Base-by-base conservation (phyloP, 1,284 basidiomycete species). In the Coniferiporia sulphurascens region DNA sequence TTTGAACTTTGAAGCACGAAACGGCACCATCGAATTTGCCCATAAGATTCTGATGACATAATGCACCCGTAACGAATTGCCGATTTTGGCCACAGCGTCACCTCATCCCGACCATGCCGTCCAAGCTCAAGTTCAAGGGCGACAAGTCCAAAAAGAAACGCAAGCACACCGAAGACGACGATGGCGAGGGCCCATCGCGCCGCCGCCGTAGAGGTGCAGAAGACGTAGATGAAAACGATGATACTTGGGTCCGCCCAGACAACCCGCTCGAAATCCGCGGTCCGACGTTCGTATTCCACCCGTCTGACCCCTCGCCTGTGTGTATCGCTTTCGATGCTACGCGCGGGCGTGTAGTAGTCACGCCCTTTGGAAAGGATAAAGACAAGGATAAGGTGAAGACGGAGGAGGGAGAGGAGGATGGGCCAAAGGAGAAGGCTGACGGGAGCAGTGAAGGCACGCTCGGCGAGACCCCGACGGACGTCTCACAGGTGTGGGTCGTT, bases 401-500 rank as follows among this genome's bases (percentile, higher is more conserved):
- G 69, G 82, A 83, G 62, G 79, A 49, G 19, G 56, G 79, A 62
- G 58, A 70, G 0, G 78, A 79, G 48, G 72, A 68, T 13, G 64
- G 62, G n/a, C 73, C 74, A 44, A 41, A 52, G 41, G 34, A 41
- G n/a, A 19, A 35, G 58, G 34, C 27, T 54, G 56, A 62, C 60
- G 15, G 61, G n/a, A 50, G 60, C 48, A 56, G 43, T 9, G 49
- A 48, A 22, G 46, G 48, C 13, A 17, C 52, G 21, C 51, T 61
- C 17, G 50, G 64, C 73, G 15, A 70, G 74, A 12, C 65, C 46
- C 91, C 91, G 10, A 82, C 82, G 0, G 91, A 94, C 59, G 84
- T 95, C 62, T 77, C 91, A 56, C 86, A 95, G 72, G 86, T 97
- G 60, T 89, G 94, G 94, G 87, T 98, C 61, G 81, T 82, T 56